phyloP scores from a whole-genome alignment of 1,284 basidiomycete genomes.

The Ganoderma boninense region DNA sequence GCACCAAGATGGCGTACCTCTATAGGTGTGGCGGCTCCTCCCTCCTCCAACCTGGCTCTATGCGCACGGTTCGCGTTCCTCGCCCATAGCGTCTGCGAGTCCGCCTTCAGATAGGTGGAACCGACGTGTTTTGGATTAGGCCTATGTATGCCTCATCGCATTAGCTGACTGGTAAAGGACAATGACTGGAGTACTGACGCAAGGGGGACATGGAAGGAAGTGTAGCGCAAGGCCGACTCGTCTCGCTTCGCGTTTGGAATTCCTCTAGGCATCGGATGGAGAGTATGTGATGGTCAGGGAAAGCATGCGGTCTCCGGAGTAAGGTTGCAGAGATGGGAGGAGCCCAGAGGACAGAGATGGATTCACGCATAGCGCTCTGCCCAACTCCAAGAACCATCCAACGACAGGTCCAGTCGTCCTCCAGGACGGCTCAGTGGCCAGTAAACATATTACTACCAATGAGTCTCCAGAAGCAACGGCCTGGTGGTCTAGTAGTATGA shows the following conservation, averaged over 20 bases:
- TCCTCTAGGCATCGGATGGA: slow-evolving; percentile 73
- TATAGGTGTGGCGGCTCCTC: slow-evolving; percentile 44
- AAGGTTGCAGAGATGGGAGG: background rate
- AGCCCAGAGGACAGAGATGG: background rate
- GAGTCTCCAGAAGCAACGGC: background rate
- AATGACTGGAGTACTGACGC: slow-evolving; percentile 54
- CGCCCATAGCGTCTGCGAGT: slow-evolving; percentile 75
- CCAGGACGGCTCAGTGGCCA: too few species aligned
- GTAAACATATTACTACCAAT: background rate
- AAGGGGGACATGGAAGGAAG: slow-evolving; percentile 80
- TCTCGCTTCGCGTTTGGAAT: slow-evolving; percentile 81
- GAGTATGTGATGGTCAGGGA: background rate
- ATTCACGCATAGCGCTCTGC: slow-evolving; percentile 19
- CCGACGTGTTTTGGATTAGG: slow-evolving; percentile 80
- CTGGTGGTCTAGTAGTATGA: slow-evolving; percentile 37
- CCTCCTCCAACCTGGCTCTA: slow-evolving; percentile 30
- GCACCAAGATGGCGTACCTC: slow-evolving; percentile 49
- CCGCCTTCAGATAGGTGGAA: slow-evolving; percentile 77
- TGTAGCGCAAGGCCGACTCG: slow-evolving; percentile 81
- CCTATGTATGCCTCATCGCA: slow-evolving; percentile 43
- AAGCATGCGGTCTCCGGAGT: background rate
- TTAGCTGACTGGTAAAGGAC: background rate
- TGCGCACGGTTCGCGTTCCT: slow-evolving; percentile 59
- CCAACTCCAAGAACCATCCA: background rate
- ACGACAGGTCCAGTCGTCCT: background rate